Conservation (phyloP, 192 early-diverging fungal genomes). For the Podila epigama region DNA sequence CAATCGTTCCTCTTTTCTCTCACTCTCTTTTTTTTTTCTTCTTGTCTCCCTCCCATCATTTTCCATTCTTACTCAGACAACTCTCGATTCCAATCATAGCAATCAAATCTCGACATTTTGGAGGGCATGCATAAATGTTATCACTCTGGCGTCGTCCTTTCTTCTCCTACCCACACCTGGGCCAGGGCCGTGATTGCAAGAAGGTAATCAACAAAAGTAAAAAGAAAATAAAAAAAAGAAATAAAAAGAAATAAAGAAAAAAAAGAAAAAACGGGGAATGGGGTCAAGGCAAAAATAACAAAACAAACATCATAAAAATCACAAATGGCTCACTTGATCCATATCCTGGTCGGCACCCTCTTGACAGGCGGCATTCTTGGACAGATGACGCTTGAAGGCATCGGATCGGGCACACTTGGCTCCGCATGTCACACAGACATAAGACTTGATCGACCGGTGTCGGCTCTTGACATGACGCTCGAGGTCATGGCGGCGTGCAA, state of each 20-base stretch:
- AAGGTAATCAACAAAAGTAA: conserved; percentile 1
- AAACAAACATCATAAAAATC: conserved; percentile 31
- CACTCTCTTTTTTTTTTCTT: too few species aligned
- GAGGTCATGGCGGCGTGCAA: conserved; percentile 87
- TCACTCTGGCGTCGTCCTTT: too few species aligned
- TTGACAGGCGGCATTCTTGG: conserved; percentile 10
- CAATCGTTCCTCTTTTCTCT: too few species aligned
- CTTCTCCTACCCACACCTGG: too few species aligned
- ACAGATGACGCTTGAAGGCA: conserved; percentile 37
- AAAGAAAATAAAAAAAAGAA: conserved; percentile 2
- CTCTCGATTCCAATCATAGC: too few species aligned
- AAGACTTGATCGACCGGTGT: conserved; percentile 9
- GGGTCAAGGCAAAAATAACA: neutral
- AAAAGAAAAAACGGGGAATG: conserved; percentile 8
- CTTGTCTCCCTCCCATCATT: too few species aligned
- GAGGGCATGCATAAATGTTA: too few species aligned
- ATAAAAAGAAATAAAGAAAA: conserved; percentile 2
- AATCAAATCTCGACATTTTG: too few species aligned
- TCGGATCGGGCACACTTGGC: conserved; percentile 19
- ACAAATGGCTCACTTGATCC: conserved; percentile 51
- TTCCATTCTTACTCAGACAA: too few species aligned
- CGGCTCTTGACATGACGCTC: conserved; percentile 68
- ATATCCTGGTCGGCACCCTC: conserved; percentile 16
- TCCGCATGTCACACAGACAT: conserved; percentile 33
- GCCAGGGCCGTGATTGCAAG: too few species aligned